Evolutionary conservation across 352 stramenopile species (phyloP), one percentile per base, ranked within the genome.

Genomic region (Aphanomyces invadans): DNA sequence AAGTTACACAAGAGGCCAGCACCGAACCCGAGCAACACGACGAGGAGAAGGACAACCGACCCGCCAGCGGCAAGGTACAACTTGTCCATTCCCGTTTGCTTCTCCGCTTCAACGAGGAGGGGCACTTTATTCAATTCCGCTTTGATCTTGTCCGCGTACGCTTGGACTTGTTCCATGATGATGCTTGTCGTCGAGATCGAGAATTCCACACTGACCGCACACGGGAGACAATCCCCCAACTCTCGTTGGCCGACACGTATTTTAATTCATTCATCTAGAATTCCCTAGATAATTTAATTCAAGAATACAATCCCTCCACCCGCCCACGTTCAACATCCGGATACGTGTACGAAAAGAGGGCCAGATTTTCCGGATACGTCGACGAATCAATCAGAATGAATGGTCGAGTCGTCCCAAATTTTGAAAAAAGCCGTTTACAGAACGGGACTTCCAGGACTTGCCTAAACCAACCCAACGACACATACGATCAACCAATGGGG

Each of bases 1-100:
- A 89, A 63, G 67, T 88, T 83, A 0, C 79, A 83, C 21, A 90
- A 70, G 3, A 93, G 69, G 55, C 88, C 88, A 26, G 75, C 68
- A 26, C 84, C 84, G 48, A 81, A 75, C 36, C 83, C 62, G 38
- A 77, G 46, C 39, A 72, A 78, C 45, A 88, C 69, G 28, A 87
- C 17, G 23, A 67, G 21, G 32, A 48, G 49, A 17, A 46, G 21
- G 10, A 46, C 46, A 25, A 46, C 42, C 17, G 49, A 23, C 5
- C 32, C 29, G 28, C 42, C 42, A 23, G 49, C 38, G n/a, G 49
- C 52, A 1, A 67, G 12, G 46, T 67, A 67, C 33, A 48, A 23
- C 33, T 67, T 67, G 46, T 67, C 60, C 21, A 67, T n/a, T 12
- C 60, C 60, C 21, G 49, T 42, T 32, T 51, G 60, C 26, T 67